Conservation (phyloP, 108 stramenopile genomes). For the Cyclotella choctawhatcheeana region DNA sequence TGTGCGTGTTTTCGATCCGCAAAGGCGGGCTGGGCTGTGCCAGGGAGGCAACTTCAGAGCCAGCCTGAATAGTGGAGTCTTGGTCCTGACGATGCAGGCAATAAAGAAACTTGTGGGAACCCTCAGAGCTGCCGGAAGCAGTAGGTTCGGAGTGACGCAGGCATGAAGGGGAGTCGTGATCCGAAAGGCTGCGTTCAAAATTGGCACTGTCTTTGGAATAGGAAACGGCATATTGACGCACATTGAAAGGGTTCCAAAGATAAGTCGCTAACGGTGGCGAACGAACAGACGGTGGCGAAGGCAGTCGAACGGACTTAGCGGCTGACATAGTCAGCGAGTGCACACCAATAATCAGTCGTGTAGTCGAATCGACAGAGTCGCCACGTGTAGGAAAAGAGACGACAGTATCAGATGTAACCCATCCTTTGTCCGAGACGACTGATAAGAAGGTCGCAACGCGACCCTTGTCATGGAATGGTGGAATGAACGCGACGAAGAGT, state of each 20-base stretch:
- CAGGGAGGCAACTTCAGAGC: not conserved
- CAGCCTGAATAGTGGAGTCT: not conserved
- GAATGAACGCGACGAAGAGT: constrained; percentile 8
- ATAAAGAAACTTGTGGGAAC: not conserved
- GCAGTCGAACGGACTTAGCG: not conserved
- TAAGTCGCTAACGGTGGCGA: not conserved
- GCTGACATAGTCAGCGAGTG: not conserved
- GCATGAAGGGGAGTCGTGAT: not conserved
- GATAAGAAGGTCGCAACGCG: not conserved
- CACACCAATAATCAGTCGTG: not conserved
- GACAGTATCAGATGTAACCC: not conserved
- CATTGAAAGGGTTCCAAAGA: not conserved
- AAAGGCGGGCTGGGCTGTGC: constrained; percentile 4
- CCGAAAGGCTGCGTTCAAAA: not conserved
- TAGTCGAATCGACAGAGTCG: not conserved
- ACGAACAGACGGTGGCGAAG: not conserved
- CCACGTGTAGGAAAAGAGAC: not conserved
- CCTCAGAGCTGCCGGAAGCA: not conserved
- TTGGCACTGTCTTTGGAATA: not conserved
- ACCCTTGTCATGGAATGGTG: not conserved
- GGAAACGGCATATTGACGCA: not conserved
- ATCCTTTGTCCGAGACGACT: not conserved
- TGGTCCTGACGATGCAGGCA: not conserved
- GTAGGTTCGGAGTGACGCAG: not conserved
- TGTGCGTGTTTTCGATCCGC: not conserved